Evolutionary conservation across 2,329 filamentous ascomycete species (phyloP).

Genomic region (Dactylellina leptospora): DNA sequence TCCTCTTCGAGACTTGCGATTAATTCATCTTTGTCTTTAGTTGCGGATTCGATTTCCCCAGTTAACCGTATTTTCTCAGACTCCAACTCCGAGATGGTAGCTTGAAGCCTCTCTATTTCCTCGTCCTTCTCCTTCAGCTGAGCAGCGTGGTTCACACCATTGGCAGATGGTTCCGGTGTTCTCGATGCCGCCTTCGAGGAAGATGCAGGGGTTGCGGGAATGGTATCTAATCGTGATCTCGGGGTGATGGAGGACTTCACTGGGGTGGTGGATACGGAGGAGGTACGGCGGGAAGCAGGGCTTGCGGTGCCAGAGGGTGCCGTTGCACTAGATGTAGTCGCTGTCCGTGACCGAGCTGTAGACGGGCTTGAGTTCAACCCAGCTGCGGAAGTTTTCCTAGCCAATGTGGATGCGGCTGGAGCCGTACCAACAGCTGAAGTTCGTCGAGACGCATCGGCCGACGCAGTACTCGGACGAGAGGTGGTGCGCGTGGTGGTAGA

Average conservation of each 20-base stretch:
- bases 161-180: conserved; percentile 23
- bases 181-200: conserved; percentile 8
- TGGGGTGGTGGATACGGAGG: conserved; percentile 27
- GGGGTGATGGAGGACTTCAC: conserved; percentile 22
- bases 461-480: conserved; percentile 26
- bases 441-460: conserved; percentile 26
- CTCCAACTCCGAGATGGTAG: conserved; percentile 46
- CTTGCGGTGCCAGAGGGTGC: conserved; percentile 23
- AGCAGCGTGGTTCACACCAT: conserved; percentile 28
- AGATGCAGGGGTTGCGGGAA: conserved; percentile 35
- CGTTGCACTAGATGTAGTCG: conserved; percentile 7
- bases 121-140: conserved; percentile 47
- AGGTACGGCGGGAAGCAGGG: conserved; percentile 31
- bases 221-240: conserved; percentile 47
- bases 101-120: conserved; percentile 45
- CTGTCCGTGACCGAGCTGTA: conserved; percentile 24
- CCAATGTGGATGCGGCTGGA: conserved; percentile 22
- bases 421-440: conserved; percentile 27
- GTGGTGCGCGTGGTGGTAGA: conserved; percentile 23
- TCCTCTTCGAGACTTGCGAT: conserved; percentile 44
- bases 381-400: conserved; percentile 35
- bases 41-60: conserved; percentile 32
- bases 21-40: conserved; percentile 43
- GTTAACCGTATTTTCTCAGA: conserved; percentile 28
- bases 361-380: conserved; percentile 43